Evolutionary conservation across 2,329 filamentous ascomycete genomes (phyloP).

Genomic region (Fonsecaea erecta): DNA sequence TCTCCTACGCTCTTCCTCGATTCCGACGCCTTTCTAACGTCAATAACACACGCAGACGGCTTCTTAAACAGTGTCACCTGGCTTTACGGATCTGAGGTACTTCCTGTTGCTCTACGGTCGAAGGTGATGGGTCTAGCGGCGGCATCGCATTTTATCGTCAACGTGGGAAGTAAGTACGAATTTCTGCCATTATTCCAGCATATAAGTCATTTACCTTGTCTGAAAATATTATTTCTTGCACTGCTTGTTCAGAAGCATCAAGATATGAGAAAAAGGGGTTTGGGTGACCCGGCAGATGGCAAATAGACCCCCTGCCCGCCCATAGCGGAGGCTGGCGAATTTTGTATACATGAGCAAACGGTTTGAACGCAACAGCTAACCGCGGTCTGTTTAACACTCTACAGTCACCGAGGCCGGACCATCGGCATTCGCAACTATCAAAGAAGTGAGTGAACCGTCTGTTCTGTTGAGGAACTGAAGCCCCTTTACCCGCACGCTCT

Average conservation of each 20-base stretch:
- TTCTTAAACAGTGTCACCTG: slow-evolving; percentile 69
- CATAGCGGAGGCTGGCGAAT: neutral
- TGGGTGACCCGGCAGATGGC: neutral
- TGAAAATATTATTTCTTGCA: too few relatives aligned
- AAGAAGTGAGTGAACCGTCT: slow-evolving; percentile 41
- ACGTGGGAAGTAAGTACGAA: slow-evolving; percentile 50
- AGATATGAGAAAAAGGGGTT: neutral
- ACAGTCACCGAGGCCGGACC: slow-evolving; percentile 57
- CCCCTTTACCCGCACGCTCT: neutral
- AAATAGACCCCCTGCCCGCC: neutral
- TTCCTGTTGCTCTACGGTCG: slow-evolving; percentile 83
- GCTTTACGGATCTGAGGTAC: slow-evolving; percentile 82
- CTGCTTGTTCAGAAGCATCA: neutral
- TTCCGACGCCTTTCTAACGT: neutral
- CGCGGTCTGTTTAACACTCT: neutral
- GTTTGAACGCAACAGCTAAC: neutral
- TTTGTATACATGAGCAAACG: neutral
- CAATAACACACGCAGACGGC: slow-evolving; percentile 14
- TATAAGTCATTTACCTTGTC: neutral
- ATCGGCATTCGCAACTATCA: slow-evolving; percentile 61
- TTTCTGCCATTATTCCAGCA: neutral
- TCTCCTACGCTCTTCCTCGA: neutral
- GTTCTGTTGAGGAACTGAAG: neutral
- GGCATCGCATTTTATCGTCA: slow-evolving; percentile 74
- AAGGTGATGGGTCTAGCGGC: slow-evolving; percentile 85